Conservation (phyloP, 345 rosid genomes). For the Alliaria petiolata region DNA sequence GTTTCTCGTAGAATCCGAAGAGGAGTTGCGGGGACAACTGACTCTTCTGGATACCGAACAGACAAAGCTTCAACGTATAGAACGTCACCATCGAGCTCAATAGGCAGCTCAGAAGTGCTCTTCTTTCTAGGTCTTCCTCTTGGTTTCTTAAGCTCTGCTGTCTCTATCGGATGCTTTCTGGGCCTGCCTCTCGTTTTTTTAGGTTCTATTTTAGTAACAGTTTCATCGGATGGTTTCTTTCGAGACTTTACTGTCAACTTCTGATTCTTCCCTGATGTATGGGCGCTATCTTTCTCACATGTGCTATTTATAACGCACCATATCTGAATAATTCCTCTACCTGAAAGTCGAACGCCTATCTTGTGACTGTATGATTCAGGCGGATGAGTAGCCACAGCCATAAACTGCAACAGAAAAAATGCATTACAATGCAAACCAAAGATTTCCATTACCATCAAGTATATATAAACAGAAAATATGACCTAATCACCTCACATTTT, state of each 20-base stretch:
- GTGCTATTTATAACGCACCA: conserved; percentile 63
- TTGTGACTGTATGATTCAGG: conserved; percentile 73
- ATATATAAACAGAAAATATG: background rate
- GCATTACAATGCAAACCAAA: conserved; percentile 4
- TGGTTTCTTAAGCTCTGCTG: conserved; percentile 26
- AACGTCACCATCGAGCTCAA: conserved; percentile 29
- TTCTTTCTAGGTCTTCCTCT: conserved; percentile 35
- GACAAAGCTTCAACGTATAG: conserved; percentile 42
- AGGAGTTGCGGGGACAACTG: conserved; percentile 38
- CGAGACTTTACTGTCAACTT: conserved; percentile 15
- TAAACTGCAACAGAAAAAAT: conserved; percentile 45
- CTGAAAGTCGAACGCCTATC: conserved; percentile 62
- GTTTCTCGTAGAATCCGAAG: conserved; percentile 29
- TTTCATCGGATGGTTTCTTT: conserved; percentile 22
- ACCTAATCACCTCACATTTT: conserved; percentile 63
- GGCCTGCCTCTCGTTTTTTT: conserved; percentile 56
- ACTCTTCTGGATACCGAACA: conserved; percentile 46
- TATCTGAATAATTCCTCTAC: conserved; percentile 85
- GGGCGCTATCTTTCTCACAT: conserved; percentile 29
- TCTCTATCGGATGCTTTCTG: conserved; percentile 40
- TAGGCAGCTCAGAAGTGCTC: conserved; percentile 30
- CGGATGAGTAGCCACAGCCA: conserved; percentile 92
- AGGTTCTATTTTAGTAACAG: conserved; percentile 5
- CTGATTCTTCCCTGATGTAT: conserved; percentile 19
- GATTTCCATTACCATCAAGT: background rate